Evolutionary conservation across 2,329 filamentous ascomycete genomes (phyloP), one percentile per base, ranked within the genome.

Genomic region (Beauveria australis): DNA sequence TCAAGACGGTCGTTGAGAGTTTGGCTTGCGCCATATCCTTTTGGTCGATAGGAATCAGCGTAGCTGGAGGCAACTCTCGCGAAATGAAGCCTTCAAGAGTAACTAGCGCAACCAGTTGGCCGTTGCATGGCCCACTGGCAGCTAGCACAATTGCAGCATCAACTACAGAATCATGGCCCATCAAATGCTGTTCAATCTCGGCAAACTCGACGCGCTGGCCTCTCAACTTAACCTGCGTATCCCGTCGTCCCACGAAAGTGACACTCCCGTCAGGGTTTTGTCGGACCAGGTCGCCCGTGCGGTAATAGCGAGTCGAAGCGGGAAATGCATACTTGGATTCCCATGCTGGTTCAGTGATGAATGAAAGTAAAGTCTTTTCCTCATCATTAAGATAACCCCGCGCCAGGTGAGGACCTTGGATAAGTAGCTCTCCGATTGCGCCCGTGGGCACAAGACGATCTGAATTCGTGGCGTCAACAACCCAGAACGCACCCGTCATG

Each of bases 351-450:
- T 48, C 47, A 40, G 22, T 22, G 8, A 70, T 63, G 33, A 69
- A 70, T 3, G 63, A 61, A 5, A 60, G 7, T 63, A 69, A 59
- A 73, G 76, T 71, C 19, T 41, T 24, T 9, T 24, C 24, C 44
- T 68, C 10, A 30, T 69, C 65, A 59, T 79, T 77, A 22, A 80
- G 67, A 61, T 82, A 83, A 44, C 79, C 78, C 44, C 75, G 69
- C 26, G 76, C 78, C 18, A 82, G 74, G 3, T 75, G 73, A 2
- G 79, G 78, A 1, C 75, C 74, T 55, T 72, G 71, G 51, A 77
- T 63, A 16, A 72, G 63, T 19, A 74, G 64, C 63, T 74, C 72
- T 9, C 69, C 69, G 7, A 64, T 24, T 28, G 47, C 54, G 3
- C 69, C 69, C 10, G 69, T 51, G 7, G 68, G 67, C 5, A 60